These are phyloP conservation scores for Lizonia empirigonia DNA, from an alignment of 2,329 filamentous ascomycete species.

Conservation along the genomic window DNA sequence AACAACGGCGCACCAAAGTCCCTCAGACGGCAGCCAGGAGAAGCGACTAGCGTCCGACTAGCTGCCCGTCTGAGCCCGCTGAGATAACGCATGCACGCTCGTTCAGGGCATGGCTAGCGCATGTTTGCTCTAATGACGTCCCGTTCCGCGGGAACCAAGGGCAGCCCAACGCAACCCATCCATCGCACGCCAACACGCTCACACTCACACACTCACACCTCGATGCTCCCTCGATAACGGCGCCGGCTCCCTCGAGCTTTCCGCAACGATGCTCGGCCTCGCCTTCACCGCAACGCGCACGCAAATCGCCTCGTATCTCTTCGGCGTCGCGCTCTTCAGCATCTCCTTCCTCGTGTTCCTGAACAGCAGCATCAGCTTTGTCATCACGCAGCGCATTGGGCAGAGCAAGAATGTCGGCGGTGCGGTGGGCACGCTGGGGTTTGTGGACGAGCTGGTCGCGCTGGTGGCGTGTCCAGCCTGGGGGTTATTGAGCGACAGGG, in stretches of 20 bases:
- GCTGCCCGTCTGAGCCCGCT: too few relatives aligned
- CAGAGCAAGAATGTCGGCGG: constrained; percentile 75
- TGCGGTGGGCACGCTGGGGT: constrained; percentile 82
- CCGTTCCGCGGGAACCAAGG: constrained; percentile 4
- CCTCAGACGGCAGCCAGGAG: too few relatives aligned
- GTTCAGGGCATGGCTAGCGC: constrained; percentile 15
- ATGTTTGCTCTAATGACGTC: constrained; percentile 15
- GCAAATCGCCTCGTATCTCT: constrained; percentile 72
- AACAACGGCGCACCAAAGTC: too few relatives aligned
- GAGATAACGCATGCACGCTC: constrained; percentile 5
- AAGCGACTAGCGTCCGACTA: too few relatives aligned
- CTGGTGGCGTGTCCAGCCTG: constrained; percentile 79
- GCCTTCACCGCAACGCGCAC: constrained; percentile 62
- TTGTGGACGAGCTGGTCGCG: constrained; percentile 82
- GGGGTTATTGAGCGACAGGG: constrained; percentile 77
- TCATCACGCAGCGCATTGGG: constrained; percentile 81
- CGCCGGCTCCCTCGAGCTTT: constrained; percentile 31
- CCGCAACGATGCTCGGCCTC: constrained; percentile 44
- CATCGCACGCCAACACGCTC: constrained; percentile 9
- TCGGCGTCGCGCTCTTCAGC: constrained; percentile 82
- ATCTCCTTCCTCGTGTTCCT: constrained; percentile 91
- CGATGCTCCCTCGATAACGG: constrained; percentile 17
- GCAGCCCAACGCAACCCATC: constrained; percentile 4
- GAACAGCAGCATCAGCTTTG: constrained; percentile 82
- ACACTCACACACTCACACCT: background rate